A percentile compares a stretch with the other conserved stretches of the same genome.
phyloP scores from a whole-genome alignment of 2,329 filamentous ascomycete species.

The Diaporthe ampelina region DNA sequence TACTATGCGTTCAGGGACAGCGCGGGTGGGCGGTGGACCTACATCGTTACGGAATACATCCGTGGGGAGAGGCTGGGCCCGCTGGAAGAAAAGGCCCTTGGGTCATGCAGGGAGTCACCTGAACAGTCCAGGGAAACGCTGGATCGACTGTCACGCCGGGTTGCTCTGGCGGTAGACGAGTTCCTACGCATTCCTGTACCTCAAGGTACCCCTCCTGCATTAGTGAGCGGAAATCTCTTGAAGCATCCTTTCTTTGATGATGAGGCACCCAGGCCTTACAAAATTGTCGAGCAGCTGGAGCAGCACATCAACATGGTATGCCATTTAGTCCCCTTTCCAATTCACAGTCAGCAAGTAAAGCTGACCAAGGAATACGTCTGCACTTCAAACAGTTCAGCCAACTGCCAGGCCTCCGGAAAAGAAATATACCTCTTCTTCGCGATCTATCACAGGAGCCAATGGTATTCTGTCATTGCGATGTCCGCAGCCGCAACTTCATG shows the following conservation, averaged over 20 bases:
- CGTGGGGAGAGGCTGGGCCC: background rate
- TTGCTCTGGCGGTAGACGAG: slow-evolving; percentile 2
- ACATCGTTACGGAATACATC: slow-evolving; percentile 16
- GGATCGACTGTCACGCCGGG: background rate
- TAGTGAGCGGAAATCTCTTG: background rate
- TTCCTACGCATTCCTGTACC: slow-evolving; percentile 19
- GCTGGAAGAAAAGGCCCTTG: background rate
- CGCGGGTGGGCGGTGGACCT: background rate
- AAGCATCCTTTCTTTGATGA: background rate
- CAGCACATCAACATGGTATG: slow-evolving; percentile 26
- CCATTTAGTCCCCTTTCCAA: background rate
- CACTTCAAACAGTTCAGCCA: background rate
- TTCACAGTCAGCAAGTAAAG: background rate
- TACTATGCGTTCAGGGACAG: slow-evolving; percentile 6
- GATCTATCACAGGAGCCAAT: slow-evolving; percentile 6
- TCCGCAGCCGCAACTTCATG: slow-evolving; percentile 6
- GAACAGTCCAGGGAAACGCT: background rate
- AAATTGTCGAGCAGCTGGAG: slow-evolving; percentile 3
- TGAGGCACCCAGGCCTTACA: slow-evolving; percentile 5
- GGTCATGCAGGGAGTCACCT: too few species aligned
- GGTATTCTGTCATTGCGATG: slow-evolving; percentile 7
- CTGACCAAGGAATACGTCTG: background rate
- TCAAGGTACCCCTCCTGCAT: background rate
- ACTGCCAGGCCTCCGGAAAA: background rate
- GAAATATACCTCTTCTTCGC: background rate